A percentile compares a stretch with the other conserved stretches of the same genome.
These are phyloP conservation scores for Oxytropis ochrocephala DNA, from an alignment of 306 rosid species.

Conservation along the genomic window DNA sequence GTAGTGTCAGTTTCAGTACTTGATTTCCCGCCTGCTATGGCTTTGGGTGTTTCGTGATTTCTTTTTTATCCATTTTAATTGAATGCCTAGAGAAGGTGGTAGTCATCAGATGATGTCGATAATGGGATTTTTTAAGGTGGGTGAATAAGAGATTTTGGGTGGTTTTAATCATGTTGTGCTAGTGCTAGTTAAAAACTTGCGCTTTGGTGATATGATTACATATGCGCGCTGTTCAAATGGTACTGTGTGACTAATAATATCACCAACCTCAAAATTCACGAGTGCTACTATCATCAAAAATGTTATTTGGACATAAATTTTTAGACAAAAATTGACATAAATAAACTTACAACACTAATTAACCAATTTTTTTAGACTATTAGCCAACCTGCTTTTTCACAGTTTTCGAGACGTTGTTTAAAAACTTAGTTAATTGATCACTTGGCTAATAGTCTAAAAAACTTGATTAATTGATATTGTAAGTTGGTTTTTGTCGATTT, in stretches of 20 bases:
- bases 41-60: conserved; percentile 18
- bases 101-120: background rate
- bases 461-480: too few species aligned
- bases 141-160: conserved; percentile 12
- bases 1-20: conserved; percentile 24
- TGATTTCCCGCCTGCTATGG: background rate
- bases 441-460: too few species aligned
- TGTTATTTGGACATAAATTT: too few species aligned
- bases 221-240: background rate
- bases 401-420: too few species aligned
- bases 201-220: background rate
- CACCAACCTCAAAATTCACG: background rate
- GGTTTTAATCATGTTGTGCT: background rate
- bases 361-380: too few species aligned
- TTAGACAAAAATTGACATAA: too few species aligned
- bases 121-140: conserved; percentile 11
- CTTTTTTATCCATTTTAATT: background rate
- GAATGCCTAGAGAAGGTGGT: conserved; percentile 12
- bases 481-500: too few species aligned
- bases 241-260: background rate
- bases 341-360: too few species aligned
- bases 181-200: too few species aligned
- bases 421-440: too few species aligned
- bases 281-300: background rate
- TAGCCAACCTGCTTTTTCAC: too few species aligned